Conservation (phyloP, 2,329 filamentous ascomycete species). For the Pseudopithomyces maydicus region DNA sequence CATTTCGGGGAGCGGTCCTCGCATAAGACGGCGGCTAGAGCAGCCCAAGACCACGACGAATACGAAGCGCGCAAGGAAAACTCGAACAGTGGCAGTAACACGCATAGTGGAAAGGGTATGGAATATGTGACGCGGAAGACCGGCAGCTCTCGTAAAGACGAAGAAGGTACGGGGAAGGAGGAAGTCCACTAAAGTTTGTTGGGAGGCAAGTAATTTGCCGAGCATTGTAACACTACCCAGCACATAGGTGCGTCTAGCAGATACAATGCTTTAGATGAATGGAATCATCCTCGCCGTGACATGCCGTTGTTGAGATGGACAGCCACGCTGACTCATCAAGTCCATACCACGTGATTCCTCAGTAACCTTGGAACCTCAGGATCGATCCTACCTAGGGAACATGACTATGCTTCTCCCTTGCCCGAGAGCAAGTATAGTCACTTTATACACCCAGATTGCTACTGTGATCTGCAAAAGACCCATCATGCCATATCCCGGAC, state of each 20-base stretch:
- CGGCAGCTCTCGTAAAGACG: background rate
- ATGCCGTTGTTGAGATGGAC: too few species aligned
- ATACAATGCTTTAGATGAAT: background rate
- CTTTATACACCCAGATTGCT: too few species aligned
- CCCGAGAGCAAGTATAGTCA: too few species aligned
- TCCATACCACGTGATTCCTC: too few species aligned
- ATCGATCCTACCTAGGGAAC: too few species aligned
- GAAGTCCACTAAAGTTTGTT: background rate
- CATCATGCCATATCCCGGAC: too few species aligned
- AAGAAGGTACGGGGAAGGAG: background rate
- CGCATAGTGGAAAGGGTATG: background rate
- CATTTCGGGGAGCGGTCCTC: background rate
- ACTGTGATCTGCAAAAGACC: too few species aligned
- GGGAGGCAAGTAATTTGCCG: background rate
- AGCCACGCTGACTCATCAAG: too few species aligned
- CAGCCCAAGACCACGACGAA: background rate
- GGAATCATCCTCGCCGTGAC: background rate
- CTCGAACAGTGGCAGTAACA: conserved; percentile 5
- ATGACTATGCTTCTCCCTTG: too few species aligned
- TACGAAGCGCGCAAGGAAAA: background rate
- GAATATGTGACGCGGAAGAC: conserved; percentile 5
- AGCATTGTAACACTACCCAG: background rate
- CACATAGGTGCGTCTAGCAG: background rate
- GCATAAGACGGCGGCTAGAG: background rate
- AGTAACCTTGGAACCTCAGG: too few species aligned